Percentiles rank a stretch among this genome's conserved stretches.
These are phyloP conservation scores for Apostasia ramifera DNA, from an alignment of 106 monocot species.

Conservation along the genomic window DNA sequence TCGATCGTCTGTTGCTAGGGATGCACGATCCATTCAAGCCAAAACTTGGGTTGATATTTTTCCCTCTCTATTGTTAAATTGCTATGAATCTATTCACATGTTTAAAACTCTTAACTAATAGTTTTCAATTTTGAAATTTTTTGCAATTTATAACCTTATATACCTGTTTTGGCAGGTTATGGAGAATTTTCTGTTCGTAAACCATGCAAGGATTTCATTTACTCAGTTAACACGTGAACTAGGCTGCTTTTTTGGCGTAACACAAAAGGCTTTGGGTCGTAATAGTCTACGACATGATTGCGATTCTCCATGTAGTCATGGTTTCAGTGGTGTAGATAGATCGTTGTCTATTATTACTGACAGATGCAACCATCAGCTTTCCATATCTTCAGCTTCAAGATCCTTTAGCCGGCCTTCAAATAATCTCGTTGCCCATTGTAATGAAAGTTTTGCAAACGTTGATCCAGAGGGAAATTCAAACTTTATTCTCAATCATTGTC, in stretches of 20 bases:
- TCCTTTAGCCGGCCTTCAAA: slow-evolving; percentile 14
- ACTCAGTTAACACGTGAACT: slow-evolving; percentile 19
- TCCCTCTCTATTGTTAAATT: no score
- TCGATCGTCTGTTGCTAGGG: no score
- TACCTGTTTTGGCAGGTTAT: slow-evolving; percentile 35
- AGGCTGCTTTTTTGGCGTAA: slow-evolving; percentile 12
- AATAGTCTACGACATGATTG: slow-evolving; percentile 9
- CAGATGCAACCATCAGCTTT: slow-evolving; percentile 1
- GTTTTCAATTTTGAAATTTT: background rate
- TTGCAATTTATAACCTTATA: background rate
- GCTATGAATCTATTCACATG: background rate
- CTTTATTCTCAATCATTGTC: slow-evolving; percentile 3
- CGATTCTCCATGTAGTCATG: background rate
- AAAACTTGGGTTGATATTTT: no score
- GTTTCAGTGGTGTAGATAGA: slow-evolving; percentile 6
- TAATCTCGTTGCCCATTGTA: slow-evolving; percentile 3
- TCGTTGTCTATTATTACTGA: slow-evolving; percentile 1
- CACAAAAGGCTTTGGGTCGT: slow-evolving; percentile 4
- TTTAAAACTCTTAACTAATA: no score
- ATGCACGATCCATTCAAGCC: no score
- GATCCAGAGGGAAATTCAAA: slow-evolving; percentile 4
- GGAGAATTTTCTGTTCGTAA: slow-evolving; percentile 46
- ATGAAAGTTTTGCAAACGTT: slow-evolving; percentile 4
- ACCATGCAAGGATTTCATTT: slow-evolving; percentile 33
- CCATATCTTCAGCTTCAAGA: slow-evolving; percentile 6